Evolutionary conservation across 2,329 filamentous ascomycete genomes (phyloP).

Genomic region (Diaporthe helianthi): DNA sequence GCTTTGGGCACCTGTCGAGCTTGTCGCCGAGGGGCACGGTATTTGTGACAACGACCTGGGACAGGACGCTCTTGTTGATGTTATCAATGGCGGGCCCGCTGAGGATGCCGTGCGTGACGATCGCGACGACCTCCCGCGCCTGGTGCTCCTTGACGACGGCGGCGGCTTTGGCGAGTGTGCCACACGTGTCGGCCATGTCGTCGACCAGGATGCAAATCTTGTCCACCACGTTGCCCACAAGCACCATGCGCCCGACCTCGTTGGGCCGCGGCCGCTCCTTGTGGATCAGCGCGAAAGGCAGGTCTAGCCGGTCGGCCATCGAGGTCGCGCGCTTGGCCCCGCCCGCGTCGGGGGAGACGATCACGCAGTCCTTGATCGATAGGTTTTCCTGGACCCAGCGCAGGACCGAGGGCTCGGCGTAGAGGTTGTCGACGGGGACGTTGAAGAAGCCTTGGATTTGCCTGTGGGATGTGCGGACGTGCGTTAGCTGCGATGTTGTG

Average conservation of each 20-base stretch:
- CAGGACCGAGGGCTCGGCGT: conserved; percentile 78
- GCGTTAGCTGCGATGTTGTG: conserved; percentile 66
- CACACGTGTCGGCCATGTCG: conserved; percentile 95
- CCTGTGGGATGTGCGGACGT: background rate
- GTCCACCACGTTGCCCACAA: conserved; percentile 81
- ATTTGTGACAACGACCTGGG: conserved; percentile 87
- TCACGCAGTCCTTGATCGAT: conserved; percentile 83
- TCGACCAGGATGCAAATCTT: conserved; percentile 96
- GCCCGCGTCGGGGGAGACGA: conserved; percentile 95
- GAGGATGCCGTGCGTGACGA: conserved; percentile 93
- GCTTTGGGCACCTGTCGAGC: conserved; percentile 74
- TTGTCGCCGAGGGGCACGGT: conserved; percentile 83
- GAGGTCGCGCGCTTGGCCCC: conserved; percentile 95
- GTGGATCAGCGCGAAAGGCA: conserved; percentile 97
- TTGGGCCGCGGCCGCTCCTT: conserved; percentile 73
- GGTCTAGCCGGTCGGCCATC: conserved; percentile 90
- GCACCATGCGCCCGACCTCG: conserved; percentile 74
- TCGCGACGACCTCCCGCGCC: conserved; percentile 87
- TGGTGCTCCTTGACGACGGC: conserved; percentile 87
- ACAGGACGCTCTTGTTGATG: conserved; percentile 78
- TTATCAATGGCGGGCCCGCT: conserved; percentile 88
- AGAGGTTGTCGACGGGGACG: conserved; percentile 97
- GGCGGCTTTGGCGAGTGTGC: conserved; percentile 76
- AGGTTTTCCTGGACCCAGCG: conserved; percentile 81
- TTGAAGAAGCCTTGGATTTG: conserved; percentile 99